phyloP scores from a whole-genome alignment of 345 rosid species.

The Psidium friedrichsthalianum region DNA sequence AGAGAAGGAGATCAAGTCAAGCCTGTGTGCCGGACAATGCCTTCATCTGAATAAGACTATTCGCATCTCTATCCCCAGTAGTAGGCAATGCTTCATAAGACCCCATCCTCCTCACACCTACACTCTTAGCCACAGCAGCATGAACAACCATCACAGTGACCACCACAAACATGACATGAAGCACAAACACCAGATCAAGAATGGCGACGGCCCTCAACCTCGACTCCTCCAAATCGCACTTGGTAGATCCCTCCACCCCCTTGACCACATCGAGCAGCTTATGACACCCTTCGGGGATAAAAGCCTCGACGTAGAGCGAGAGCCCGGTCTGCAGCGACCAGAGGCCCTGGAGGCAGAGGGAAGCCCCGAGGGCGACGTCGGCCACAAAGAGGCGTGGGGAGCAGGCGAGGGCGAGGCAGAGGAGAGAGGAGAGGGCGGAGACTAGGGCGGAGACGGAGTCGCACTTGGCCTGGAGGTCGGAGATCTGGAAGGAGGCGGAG shows the following conservation, averaged over 20 bases:
- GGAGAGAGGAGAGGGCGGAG: constrained; percentile 49
- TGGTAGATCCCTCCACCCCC: constrained; percentile 79
- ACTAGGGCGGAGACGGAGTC: constrained; percentile 55
- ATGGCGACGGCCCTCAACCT: constrained; percentile 72
- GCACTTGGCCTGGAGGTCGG: constrained; percentile 79
- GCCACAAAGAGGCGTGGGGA: constrained; percentile 56
- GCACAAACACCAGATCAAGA: constrained; percentile 63
- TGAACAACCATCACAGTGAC: constrained; percentile 39
- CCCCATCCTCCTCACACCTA: constrained; percentile 44
- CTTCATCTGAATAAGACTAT: constrained; percentile 71
- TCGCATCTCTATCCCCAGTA: constrained; percentile 13
- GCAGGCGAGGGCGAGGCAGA: constrained; percentile 62
- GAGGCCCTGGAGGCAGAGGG: constrained; percentile 73
- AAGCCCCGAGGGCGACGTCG: constrained; percentile 54
- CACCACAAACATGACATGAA: constrained; percentile 60
- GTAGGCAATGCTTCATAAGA: constrained; percentile 78
- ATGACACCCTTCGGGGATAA: constrained; percentile 89
- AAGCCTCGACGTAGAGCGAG: constrained; percentile 71
- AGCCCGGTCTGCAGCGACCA: constrained; percentile 89
- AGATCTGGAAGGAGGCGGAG: constrained; percentile 61
- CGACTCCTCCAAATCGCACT: constrained; percentile 73
- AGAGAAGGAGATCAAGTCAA: constrained; percentile 11
- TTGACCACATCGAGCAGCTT: constrained; percentile 55
- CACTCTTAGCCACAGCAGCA: constrained; percentile 38
- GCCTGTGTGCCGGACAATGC: constrained; percentile 75